Conservation (phyloP, 164 flowering plant genomes). For the Saururus chinensis region DNA sequence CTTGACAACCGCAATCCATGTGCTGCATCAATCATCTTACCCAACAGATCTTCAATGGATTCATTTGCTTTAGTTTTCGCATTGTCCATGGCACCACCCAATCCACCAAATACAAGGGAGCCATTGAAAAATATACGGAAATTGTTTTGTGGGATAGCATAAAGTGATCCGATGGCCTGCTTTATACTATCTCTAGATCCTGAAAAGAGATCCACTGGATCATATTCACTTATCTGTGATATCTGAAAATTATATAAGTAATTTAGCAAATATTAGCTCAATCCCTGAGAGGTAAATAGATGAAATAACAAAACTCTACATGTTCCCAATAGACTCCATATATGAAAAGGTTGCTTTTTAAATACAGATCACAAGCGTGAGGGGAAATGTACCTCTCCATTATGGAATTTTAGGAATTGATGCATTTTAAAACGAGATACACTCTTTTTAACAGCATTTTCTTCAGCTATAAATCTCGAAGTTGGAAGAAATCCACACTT, state of each 20-base stretch:
- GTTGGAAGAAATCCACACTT: conserved; percentile 93
- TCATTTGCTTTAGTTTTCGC: conserved; percentile 15
- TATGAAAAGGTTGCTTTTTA: not conserved
- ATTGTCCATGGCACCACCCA: conserved; percentile 40
- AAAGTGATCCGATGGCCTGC: conserved; percentile 61
- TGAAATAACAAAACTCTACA: not conserved
- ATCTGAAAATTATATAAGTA: conserved; percentile 31
- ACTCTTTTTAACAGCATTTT: conserved; percentile 48
- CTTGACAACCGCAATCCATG: conserved; percentile 35
- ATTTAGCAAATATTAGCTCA: not conserved
- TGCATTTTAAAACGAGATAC: conserved; percentile 74
- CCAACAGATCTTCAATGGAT: conserved; percentile 49
- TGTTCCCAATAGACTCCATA: too few relatives aligned
- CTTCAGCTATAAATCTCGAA: conserved; percentile 57
- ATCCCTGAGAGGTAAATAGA: not conserved
- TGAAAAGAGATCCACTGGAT: conserved; percentile 85
- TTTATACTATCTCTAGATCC: conserved; percentile 52
- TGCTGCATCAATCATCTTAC: conserved; percentile 38
- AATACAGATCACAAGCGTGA: not conserved
- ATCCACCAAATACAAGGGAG: conserved; percentile 56
- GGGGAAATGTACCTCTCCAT: conserved; percentile 45
- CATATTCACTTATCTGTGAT: conserved; percentile 59
- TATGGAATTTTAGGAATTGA: conserved; percentile 63
- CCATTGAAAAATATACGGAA: conserved; percentile 82
- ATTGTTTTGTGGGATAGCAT: conserved; percentile 77